Conservation (phyloP, 345 rosid species). For the Brassica rapa region DNA sequence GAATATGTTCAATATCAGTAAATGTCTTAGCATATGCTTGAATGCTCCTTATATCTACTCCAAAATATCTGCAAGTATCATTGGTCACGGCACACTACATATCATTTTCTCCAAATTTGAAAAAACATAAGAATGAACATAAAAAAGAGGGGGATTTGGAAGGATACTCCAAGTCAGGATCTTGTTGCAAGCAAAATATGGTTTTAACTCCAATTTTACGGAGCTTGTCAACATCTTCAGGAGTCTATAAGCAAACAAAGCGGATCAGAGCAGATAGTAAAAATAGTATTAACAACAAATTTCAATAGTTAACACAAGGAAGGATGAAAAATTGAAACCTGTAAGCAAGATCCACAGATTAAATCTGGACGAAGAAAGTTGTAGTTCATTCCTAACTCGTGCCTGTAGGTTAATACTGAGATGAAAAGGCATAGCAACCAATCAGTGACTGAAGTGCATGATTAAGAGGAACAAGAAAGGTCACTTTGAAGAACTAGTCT, state of each 20-base stretch:
- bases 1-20: conserved; percentile 72
- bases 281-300: neutral
- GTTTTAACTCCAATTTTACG: conserved; percentile 85
- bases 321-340: conserved; percentile 49
- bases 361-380: conserved; percentile 81
- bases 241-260: conserved; percentile 52
- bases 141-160: neutral
- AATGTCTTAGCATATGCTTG: conserved; percentile 60
- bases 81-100: conserved; percentile 46
- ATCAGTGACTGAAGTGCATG: neutral
- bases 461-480: neutral
- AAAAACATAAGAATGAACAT: neutral
- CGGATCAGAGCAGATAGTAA: conserved; percentile 23
- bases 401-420: conserved; percentile 90
- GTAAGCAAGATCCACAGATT: conserved; percentile 95
- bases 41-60: conserved; percentile 82
- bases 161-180: conserved; percentile 97
- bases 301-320: conserved; percentile 6
- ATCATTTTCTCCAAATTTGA: neutral
- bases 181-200: conserved; percentile 89
- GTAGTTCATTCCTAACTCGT: conserved; percentile 92
- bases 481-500: neutral
- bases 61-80: conserved; percentile 67
- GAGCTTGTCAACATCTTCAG: conserved; percentile 85
- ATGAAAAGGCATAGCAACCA: conserved; percentile 29